A percentile compares a stretch with the other conserved stretches of the same genome.
Conservation (phyloP, 208 protist species). For the Leishmania tarentolae region DNA sequence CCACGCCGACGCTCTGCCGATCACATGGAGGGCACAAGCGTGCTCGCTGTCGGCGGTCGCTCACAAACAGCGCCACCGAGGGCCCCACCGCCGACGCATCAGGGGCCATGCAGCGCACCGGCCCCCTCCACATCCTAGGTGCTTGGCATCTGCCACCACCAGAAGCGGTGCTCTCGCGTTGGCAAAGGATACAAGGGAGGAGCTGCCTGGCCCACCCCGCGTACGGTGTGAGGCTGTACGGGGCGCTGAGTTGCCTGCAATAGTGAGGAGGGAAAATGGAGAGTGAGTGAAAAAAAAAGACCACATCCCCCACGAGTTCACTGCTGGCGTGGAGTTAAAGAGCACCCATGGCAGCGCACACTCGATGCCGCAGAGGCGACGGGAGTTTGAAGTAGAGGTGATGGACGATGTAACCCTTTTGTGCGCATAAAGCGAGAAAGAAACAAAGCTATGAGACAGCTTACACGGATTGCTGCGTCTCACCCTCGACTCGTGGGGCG, state of each 20-base stretch:
- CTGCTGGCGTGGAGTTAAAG: too few species aligned
- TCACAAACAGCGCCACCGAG: neutral
- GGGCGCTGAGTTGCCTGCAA: too few species aligned
- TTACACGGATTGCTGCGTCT: slow-evolving; percentile 8
- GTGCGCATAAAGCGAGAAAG: neutral
- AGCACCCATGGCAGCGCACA: neutral
- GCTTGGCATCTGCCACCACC: neutral
- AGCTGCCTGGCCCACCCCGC: neutral
- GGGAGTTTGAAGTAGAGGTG: neutral
- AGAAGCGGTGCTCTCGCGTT: neutral
- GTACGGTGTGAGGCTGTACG: neutral
- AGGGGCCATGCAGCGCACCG: neutral
- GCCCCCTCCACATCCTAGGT: neutral
- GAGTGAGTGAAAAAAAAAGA: neutral
- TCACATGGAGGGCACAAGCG: neutral
- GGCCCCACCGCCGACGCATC: neutral
- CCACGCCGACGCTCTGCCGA: neutral
- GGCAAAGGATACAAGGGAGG: neutral
- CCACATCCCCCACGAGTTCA: neutral
- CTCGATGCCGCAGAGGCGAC: neutral
- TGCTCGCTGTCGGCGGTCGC: neutral
- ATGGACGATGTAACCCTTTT: neutral
- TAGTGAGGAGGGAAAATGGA: neutral
- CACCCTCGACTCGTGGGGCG: slow-evolving; percentile 9
- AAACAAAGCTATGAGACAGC: neutral